Base-by-base conservation (phyloP, 2,329 filamentous ascomycete genomes). In the Penicillium capsulatum region DNA sequence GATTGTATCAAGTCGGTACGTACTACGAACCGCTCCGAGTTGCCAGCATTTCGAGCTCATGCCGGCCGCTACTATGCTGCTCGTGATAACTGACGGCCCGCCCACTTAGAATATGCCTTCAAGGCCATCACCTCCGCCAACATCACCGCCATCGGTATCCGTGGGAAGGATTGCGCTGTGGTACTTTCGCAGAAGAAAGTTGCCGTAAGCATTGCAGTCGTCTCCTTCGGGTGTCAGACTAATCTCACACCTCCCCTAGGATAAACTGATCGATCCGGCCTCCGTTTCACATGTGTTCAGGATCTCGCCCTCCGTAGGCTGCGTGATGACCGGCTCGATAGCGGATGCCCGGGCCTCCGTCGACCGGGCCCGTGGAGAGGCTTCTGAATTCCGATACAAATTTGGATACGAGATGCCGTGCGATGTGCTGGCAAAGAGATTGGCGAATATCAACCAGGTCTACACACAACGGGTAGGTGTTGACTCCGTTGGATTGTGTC, bases 161-260 rank as follows among this genome's bases (percentile, higher is more conserved):
- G 89, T 64, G 92, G 92, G 69, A 98, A 98, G 78, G 81, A 92
- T 73, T 97, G 91, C 62, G 92, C 92, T 22, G 92, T 98, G 31
- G 87, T 98, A 37, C 75, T 98, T 66, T 97, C 92, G 48, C 92
- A 98, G 74, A 98, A 98, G 83, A 98, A 98, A 75, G 92, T 98
- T 55, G 91, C 92, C 44, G 91, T 96, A 85, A 54, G 90, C 71
- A 40, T 31, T 31, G 32, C 17, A n/a, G 4, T 32, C 32, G 27
- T 17, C 17, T 19, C 20, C 16, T 20, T 19, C 16, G 42, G 38
- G 19, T 13, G 30, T 39, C 13, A 37, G 17, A 41, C 55, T 57
- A 24, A 56, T 40, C 17, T 22, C 19, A 22, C 19, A 31, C 24
- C 22, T 40, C 32, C 3, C 26, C 22, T 28, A 97, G 91, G 92